Base-by-base conservation (phyloP, 2,329 filamentous ascomycete genomes). In the Nemania diffusa region DNA sequence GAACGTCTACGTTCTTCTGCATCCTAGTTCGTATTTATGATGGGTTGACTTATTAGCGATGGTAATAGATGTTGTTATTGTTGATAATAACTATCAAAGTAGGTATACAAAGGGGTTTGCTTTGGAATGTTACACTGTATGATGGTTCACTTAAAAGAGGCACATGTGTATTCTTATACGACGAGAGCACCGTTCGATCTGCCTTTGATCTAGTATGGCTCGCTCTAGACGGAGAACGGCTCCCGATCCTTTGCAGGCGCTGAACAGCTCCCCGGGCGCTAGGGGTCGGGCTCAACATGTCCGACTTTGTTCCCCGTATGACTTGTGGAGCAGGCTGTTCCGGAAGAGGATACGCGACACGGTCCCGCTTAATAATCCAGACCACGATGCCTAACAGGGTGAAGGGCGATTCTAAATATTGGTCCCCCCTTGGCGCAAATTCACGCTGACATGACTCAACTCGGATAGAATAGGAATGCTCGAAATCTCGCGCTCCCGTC, bases 1-100 rank as follows among this genome's bases (percentile, higher is more conserved):
- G 64, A 9, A 74, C 68, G 51, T 74, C 73, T 26, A 57, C 48
- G 3, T 62, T 34, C 29, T 32, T 65, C 48, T 56, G 57, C 69
- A 68, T 71, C 32, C 6, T 62, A 32, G 9, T 3, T 17, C 20
- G 27, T 13, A 22, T 48, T 13, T 17, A 5, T 27, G 52, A 17
- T 42, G 5, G 22, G n/a, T n/a, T 13, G 15, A 27, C 13, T 46
- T 48, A 2, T 34, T 17, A 20, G 34, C 24, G 50, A 55, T 52
- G 11, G 29, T 29, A 13, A 48, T 13, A 34, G 20, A 53, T 57
- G 24, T 27, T 26, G 11, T 27, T 37, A n/a, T 24, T 3, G 42
- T 6, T 26, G 17, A 56, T 27, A 32, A 29, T n/a, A 48, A 48
- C 29, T 51, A 51, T 20, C 3, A 32, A 50, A 24, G 32, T 17